These are phyloP conservation scores for Aspergillus udagawae DNA, from an alignment of 2,329 filamentous ascomycete genomes.

Conservation along the genomic window DNA sequence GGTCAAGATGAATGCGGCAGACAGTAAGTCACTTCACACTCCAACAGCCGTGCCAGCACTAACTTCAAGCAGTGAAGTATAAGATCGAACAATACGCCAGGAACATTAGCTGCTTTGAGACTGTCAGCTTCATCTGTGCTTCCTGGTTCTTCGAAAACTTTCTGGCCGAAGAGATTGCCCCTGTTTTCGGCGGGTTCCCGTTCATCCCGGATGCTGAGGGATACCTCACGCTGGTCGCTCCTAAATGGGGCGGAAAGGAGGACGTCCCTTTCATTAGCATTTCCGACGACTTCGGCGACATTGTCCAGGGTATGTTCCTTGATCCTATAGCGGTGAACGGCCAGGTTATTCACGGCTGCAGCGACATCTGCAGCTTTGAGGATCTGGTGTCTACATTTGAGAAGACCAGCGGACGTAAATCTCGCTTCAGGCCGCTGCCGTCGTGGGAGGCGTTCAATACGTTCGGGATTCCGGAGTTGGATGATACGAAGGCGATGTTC, in stretches of 20 bases:
- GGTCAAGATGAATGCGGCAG: slow-evolving; percentile 29
- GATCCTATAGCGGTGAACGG: slow-evolving; percentile 37
- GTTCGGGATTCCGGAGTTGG: slow-evolving; percentile 4
- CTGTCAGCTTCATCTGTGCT: slow-evolving; percentile 33
- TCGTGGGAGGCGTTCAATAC: slow-evolving; percentile 12
- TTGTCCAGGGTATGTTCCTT: slow-evolving; percentile 45
- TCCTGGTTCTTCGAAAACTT: slow-evolving; percentile 46
- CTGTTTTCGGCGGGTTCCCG: slow-evolving; percentile 42
- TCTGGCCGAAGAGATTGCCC: slow-evolving; percentile 30
- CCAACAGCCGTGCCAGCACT: slow-evolving; percentile 1
- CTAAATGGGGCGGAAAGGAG: slow-evolving; percentile 40
- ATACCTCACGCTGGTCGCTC: slow-evolving; percentile 33
- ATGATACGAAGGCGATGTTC: slow-evolving; percentile 12
- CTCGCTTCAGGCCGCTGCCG: slow-evolving; percentile 7
- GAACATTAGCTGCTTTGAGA: slow-evolving; percentile 30
- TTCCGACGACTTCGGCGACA: slow-evolving; percentile 43
- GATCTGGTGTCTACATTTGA: slow-evolving; percentile 17
- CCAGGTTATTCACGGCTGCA: slow-evolving; percentile 36
- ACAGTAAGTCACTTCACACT: slow-evolving; percentile 23
- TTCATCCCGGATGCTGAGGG: slow-evolving; percentile 33
- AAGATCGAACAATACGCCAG: slow-evolving; percentile 37
- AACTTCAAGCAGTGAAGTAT: slow-evolving; percentile 25
- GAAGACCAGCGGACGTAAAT: neutral
- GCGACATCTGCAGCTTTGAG: slow-evolving; percentile 29
- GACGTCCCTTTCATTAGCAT: slow-evolving; percentile 40